These are phyloP conservation scores for Gossypium sturtianum DNA, from an alignment of 345 rosid genomes.

Conservation along the genomic window DNA sequence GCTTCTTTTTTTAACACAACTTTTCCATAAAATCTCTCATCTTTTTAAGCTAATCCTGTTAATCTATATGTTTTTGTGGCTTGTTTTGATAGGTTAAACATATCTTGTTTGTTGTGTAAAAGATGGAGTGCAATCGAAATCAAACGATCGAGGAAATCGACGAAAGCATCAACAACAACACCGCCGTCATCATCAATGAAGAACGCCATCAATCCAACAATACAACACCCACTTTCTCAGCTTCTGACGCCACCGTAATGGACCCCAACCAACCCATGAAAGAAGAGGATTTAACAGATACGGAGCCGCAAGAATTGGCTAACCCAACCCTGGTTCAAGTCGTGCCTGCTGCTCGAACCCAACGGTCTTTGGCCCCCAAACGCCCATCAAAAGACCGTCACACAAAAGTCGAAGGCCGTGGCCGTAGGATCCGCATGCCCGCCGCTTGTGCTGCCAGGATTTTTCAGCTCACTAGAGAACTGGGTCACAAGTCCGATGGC, in stretches of 20 bases:
- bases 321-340: conserved; percentile 16
- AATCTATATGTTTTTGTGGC: neutral
- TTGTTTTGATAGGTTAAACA: neutral
- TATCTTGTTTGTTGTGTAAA: neutral
- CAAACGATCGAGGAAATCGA: conserved; percentile 38
- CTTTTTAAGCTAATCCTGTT: too few relatives aligned
- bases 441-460: conserved; percentile 75
- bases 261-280: conserved; percentile 36
- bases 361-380: conserved; percentile 26
- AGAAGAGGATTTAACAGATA: conserved; percentile 29
- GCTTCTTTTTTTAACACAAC: too few relatives aligned
- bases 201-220: conserved; percentile 8
- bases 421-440: conserved; percentile 71
- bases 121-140: conserved; percentile 26
- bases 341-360: conserved; percentile 9
- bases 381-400: conserved; percentile 64
- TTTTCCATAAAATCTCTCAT: too few relatives aligned
- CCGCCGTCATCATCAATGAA: conserved; percentile 14
- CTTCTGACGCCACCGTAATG: conserved; percentile 19
- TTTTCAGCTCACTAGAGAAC: conserved; percentile 72
- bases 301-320: conserved; percentile 17
- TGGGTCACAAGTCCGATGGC: conserved; percentile 73
- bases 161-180: conserved; percentile 15
- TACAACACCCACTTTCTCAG: conserved; percentile 18
- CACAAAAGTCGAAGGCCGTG: conserved; percentile 86